A percentile compares a stretch with the other conserved stretches of the same genome.
Conservation (phyloP, 2,329 filamentous ascomycete genomes). For the Akanthomyces dipterigenus region DNA sequence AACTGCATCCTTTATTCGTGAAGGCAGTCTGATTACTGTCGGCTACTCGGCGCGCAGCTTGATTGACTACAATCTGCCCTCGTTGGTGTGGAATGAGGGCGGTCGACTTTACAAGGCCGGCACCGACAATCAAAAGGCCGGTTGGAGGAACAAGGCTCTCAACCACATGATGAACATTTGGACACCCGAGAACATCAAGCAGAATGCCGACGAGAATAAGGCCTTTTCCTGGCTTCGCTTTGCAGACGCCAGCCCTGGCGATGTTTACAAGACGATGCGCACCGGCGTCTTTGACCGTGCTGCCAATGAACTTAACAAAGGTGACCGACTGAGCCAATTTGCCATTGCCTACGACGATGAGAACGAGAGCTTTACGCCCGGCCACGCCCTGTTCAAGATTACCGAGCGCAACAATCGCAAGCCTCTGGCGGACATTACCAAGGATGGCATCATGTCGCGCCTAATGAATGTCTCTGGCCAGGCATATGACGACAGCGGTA, state of each 20-base stretch:
- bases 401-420: conserved; percentile 59
- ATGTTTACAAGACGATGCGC: conserved; percentile 64
- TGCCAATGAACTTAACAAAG: conserved; percentile 47
- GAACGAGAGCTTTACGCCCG: conserved; percentile 57
- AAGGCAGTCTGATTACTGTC: conserved; percentile 72
- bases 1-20: conserved; percentile 88
- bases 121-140: conserved; percentile 64
- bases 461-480: conserved; percentile 72
- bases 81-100: conserved; percentile 72
- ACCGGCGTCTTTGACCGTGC: conserved; percentile 69
- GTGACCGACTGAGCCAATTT: conserved; percentile 57
- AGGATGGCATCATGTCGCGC: conserved; percentile 63
- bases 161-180: conserved; percentile 85
- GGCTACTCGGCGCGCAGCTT: conserved; percentile 81
- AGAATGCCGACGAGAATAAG: conserved; percentile 52
- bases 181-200: conserved; percentile 68
- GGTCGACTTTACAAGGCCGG: conserved; percentile 72
- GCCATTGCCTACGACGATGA: conserved; percentile 65
- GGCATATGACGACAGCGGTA: conserved; percentile 61
- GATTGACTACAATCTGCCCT: conserved; percentile 79
- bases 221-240: conserved; percentile 90
- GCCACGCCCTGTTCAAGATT: conserved; percentile 77
- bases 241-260: conserved; percentile 65
- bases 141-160: conserved; percentile 73
- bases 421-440: conserved; percentile 62